Evolutionary conservation across 208 protist genomes (phyloP).

Genomic region (Trypanosoma lewisi): DNA sequence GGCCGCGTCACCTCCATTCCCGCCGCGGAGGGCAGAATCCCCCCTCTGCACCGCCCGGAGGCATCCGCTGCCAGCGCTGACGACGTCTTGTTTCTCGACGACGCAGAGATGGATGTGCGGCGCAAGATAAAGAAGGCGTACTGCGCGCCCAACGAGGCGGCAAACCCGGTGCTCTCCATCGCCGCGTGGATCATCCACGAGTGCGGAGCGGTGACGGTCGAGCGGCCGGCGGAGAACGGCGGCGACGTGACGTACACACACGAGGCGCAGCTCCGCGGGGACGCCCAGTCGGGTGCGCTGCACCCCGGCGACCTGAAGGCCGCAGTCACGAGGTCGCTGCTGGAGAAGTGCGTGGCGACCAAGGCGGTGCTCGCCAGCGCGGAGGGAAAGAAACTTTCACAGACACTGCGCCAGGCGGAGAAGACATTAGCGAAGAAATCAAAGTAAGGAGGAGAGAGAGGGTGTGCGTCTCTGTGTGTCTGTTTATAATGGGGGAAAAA

Average conservation of each 20-base stretch:
- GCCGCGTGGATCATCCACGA: constrained; percentile 57
- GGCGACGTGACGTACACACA: constrained; percentile 55
- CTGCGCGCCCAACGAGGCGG: constrained; percentile 81
- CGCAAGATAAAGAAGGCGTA: constrained; percentile 97
- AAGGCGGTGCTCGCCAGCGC: constrained; percentile 46
- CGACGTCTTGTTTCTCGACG: constrained; percentile 97
- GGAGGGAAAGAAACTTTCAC: constrained; percentile 66
- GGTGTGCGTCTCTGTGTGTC: no score
- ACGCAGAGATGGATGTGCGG: constrained; percentile 91
- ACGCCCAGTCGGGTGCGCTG: constrained; percentile 65
- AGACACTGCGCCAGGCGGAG: constrained; percentile 63
- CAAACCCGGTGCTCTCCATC: constrained; percentile 92
- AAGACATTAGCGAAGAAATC: constrained; percentile 80
- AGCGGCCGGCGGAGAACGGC: constrained; percentile 64
- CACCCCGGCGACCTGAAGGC: constrained; percentile 93
- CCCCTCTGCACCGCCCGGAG: constrained; percentile 83
- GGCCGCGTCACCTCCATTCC: constrained; percentile 35
- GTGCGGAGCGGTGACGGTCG: constrained; percentile 30
- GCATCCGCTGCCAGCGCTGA: constrained; percentile 79
- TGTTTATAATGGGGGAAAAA: no score
- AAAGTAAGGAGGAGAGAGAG: not conserved
- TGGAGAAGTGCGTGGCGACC: constrained; percentile 31
- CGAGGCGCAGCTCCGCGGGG: constrained; percentile 38
- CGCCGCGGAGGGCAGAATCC: constrained; percentile 43
- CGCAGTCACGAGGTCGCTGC: constrained; percentile 66